Conservation (phyloP, 2,329 filamentous ascomycete genomes). For the Penicillium nordicum region DNA sequence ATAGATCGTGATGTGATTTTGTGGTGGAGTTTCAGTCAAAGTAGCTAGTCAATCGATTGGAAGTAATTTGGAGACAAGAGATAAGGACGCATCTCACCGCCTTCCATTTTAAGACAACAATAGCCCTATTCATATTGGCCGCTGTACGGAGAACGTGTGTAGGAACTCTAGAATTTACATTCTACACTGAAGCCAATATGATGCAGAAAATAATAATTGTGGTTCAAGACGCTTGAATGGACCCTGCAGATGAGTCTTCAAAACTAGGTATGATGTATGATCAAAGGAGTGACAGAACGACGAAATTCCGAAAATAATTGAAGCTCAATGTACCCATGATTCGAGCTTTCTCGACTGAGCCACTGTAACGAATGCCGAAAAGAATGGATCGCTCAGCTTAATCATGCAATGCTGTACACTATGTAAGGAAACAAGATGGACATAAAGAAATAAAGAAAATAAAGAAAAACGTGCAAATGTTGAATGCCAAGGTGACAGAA, state of each 20-base stretch:
- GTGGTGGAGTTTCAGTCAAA: not conserved
- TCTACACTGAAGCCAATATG: not conserved
- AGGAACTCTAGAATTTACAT: not conserved
- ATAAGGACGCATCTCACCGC: constrained; percentile 14
- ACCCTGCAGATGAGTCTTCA: not conserved
- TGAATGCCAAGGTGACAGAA: constrained; percentile 1
- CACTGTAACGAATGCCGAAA: constrained; percentile 4
- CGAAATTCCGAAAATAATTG: constrained; percentile 8
- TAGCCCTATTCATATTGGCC: not conserved
- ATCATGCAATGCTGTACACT: constrained; percentile 22
- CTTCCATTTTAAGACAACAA: not conserved
- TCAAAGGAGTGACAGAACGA: constrained; percentile 8
- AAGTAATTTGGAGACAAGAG: constrained; percentile 1
- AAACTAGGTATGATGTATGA: not conserved
- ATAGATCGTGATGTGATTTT: not conserved
- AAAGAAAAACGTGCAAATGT: not conserved
- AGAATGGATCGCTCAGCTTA: constrained; percentile 19
- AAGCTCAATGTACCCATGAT: constrained; percentile 8
- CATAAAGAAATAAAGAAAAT: constrained; percentile 6
- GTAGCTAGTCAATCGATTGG: not conserved
- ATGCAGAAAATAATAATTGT: not conserved
- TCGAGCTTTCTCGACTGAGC: constrained; percentile 1
- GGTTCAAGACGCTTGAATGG: not conserved
- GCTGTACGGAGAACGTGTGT: no score
- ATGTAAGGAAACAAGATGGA: constrained; percentile 17